Evolutionary conservation across 805 yeast species (phyloP).

Genomic region (Yarrowia sp.): DNA sequence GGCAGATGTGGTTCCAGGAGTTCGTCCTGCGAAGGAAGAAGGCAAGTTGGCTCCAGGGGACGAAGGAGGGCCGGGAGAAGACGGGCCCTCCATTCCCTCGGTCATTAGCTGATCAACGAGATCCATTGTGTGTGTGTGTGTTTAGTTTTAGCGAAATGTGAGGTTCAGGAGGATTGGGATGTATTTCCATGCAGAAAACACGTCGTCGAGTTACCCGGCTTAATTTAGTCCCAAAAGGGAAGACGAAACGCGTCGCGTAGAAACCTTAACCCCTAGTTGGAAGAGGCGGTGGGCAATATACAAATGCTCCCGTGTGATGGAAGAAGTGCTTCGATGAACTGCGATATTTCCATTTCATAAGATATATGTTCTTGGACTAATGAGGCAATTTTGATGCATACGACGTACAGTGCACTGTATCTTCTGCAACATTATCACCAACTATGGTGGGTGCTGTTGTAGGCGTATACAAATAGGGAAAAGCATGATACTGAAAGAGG

Average conservation of each 20-base stretch:
- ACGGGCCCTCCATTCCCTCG: slow-evolving; percentile 30
- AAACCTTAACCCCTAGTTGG: slow-evolving; percentile 10
- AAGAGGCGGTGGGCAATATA: no score
- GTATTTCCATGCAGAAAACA: slow-evolving; percentile 15
- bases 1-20: slow-evolving; percentile 31
- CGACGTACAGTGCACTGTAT: no score
- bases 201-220: slow-evolving; percentile 30
- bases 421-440: no score
- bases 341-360: no score
- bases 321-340: no score
- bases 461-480: no score
- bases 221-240: slow-evolving; percentile 25
- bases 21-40: slow-evolving; percentile 25
- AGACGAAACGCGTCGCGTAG: slow-evolving; percentile 4
- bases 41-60: slow-evolving; percentile 35
- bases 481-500: no score
- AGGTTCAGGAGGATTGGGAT: neutral
- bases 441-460: no score
- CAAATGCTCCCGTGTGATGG: no score
- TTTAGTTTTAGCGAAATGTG: neutral
- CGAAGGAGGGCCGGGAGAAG: slow-evolving; percentile 38
- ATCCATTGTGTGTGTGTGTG: slow-evolving; percentile 32
- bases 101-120: slow-evolving; percentile 36
- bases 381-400: no score
- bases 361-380: no score